Conservation (phyloP, 495 filamentous ascomycete genomes). For the Rostrohypoxylon terebratum region DNA sequence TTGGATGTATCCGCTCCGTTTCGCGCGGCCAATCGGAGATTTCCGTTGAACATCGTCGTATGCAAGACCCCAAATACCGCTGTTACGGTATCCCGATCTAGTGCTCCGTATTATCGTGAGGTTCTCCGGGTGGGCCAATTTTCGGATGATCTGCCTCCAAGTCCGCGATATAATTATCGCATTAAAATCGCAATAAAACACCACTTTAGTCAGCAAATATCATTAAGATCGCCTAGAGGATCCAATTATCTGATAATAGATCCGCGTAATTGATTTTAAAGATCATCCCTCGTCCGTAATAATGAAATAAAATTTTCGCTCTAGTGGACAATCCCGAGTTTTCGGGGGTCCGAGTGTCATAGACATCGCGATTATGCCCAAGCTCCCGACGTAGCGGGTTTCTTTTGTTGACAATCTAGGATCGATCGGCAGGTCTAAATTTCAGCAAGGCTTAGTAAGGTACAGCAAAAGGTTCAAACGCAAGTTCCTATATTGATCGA, state of each 20-base stretch:
- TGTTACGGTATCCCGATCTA: slow-evolving; percentile 24
- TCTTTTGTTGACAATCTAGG: slow-evolving; percentile 4
- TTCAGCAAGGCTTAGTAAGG: slow-evolving; percentile 8
- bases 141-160: slow-evolving; percentile 1
- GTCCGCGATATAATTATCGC: background rate
- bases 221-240: background rate
- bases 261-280: background rate
- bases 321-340: slow-evolving; percentile 17
- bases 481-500: background rate
- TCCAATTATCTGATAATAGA: background rate
- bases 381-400: slow-evolving; percentile 4
- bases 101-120: slow-evolving; percentile 38
- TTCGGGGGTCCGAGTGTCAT: slow-evolving; percentile 1
- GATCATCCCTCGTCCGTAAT: background rate
- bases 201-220: background rate
- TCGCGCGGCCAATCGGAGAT: slow-evolving; percentile 41
- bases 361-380: slow-evolving; percentile 3
- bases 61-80: slow-evolving; percentile 29
- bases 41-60: slow-evolving; percentile 40
- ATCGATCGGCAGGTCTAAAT: slow-evolving; percentile 15
- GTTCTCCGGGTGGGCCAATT: slow-evolving; percentile 15
- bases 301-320: background rate
- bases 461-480: background rate
- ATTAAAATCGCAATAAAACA: background rate
- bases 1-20: slow-evolving; percentile 32